Percentiles rank a stretch among this genome's conserved stretches.
Conservation (phyloP, 2,329 filamentous ascomycete genomes). For the Diatrype stigma region DNA sequence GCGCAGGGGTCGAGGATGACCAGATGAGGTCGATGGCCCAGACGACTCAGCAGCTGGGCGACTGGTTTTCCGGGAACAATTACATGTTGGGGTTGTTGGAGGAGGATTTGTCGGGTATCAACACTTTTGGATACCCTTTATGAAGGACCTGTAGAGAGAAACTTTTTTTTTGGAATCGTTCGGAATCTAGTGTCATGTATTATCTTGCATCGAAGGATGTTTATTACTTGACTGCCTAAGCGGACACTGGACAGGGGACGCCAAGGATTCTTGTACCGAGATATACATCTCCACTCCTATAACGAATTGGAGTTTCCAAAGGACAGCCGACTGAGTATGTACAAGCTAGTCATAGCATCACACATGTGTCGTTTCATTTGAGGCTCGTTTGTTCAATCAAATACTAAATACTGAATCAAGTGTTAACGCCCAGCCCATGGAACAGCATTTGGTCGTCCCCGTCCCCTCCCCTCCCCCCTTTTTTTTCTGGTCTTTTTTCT, state of each 20-base stretch:
- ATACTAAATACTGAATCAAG: too few relatives aligned
- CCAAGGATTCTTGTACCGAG: not conserved
- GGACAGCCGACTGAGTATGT: too few relatives aligned
- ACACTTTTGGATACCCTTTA: slow-evolving; percentile 19
- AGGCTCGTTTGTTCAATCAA: too few relatives aligned
- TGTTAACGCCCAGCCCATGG: too few relatives aligned
- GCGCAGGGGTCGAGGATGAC: slow-evolving; percentile 6
- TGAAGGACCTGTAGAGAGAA: slow-evolving; percentile 3
- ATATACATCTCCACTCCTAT: too few relatives aligned
- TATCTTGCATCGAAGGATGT: not conserved
- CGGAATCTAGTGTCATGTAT: not conserved
- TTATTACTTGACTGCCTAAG: not conserved
- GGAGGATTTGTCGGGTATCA: slow-evolving; percentile 28
- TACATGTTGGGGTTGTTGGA: slow-evolving; percentile 29
- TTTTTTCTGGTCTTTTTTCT: not conserved
- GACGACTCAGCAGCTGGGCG: slow-evolving; percentile 25
- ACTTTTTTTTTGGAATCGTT: too few relatives aligned
- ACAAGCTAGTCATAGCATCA: too few relatives aligned
- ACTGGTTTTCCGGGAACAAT: slow-evolving; percentile 31
- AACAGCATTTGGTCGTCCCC: not conserved
- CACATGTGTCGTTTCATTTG: too few relatives aligned
- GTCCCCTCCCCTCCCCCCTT: not conserved
- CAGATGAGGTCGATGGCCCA: slow-evolving; percentile 16
- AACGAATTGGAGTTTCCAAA: too few relatives aligned
- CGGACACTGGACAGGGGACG: not conserved